Evolutionary conservation across 441 rosid genomes (phyloP).

Genomic region (Mallotus japonicus): DNA sequence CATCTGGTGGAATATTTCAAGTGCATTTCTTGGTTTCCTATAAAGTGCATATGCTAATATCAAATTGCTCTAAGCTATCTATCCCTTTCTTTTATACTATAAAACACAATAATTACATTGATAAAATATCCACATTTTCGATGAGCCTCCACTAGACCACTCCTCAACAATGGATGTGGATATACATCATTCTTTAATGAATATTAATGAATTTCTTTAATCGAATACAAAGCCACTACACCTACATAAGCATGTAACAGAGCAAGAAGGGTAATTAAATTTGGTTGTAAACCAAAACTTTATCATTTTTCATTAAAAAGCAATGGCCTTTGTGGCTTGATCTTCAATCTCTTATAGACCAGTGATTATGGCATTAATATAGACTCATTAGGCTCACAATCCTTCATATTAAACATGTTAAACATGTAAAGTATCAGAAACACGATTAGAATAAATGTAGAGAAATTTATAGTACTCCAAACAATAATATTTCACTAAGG

Average conservation of each 20-base stretch:
- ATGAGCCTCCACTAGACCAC: slow-evolving; percentile 28
- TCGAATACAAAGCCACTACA: slow-evolving; percentile 36
- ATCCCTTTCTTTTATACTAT: too few species aligned
- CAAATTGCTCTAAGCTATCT: too few species aligned
- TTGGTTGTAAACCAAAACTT: slow-evolving; percentile 41
- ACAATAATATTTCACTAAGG: slow-evolving; percentile 44
- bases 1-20: slow-evolving; percentile 49
- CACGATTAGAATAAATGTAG: slow-evolving; percentile 33
- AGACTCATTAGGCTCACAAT: slow-evolving; percentile 35
- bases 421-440: slow-evolving; percentile 38
- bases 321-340: slow-evolving; percentile 39
- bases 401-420: slow-evolving; percentile 24
- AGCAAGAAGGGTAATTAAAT: slow-evolving; percentile 56
- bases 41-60: too few species aligned
- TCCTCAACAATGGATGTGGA: slow-evolving; percentile 44
- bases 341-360: slow-evolving; percentile 40
- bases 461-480: slow-evolving; percentile 52
- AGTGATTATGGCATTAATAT: slow-evolving; percentile 46
- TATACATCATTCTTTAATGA: slow-evolving; percentile 44
- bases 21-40: slow-evolving; percentile 15
- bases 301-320: slow-evolving; percentile 23
- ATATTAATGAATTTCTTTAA: slow-evolving; percentile 55
- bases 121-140: too few species aligned
- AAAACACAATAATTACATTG: too few species aligned
- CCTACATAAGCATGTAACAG: slow-evolving; percentile 46